phyloP scores from a whole-genome alignment of 2,329 filamentous ascomycete species.

The Chrysoporthe puriensis region DNA sequence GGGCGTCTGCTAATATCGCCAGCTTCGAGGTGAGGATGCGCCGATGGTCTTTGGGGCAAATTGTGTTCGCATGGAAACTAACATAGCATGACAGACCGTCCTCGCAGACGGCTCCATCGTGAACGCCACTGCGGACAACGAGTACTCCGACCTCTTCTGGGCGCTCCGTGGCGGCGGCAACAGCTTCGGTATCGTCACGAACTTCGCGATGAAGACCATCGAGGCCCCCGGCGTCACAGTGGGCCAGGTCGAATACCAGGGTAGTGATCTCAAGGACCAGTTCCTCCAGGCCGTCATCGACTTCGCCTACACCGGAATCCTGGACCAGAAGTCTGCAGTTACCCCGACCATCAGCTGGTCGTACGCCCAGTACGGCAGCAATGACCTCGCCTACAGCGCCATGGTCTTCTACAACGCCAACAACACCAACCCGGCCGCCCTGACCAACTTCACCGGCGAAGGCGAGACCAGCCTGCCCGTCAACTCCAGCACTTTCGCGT shows the following conservation, averaged over 20 bases:
- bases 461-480: not conserved
- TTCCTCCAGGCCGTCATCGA: slow-evolving; percentile 19
- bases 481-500: slow-evolving; percentile 14
- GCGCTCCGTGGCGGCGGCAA: slow-evolving; percentile 34
- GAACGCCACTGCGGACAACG: slow-evolving; percentile 33
- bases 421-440: slow-evolving; percentile 7
- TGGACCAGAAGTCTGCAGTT: slow-evolving; percentile 19
- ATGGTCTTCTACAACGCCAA: slow-evolving; percentile 13
- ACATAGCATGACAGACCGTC: slow-evolving; percentile 20
- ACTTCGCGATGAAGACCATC: slow-evolving; percentile 35
- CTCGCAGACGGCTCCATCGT: slow-evolving; percentile 35
- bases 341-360: slow-evolving; percentile 6
- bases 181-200: slow-evolving; percentile 40
- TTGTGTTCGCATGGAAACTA: too few species aligned
- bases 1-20: slow-evolving; percentile 14
- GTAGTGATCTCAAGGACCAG: slow-evolving; percentile 9
- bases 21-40: not conserved
- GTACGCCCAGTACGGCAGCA: not conserved
- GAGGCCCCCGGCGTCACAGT: slow-evolving; percentile 4
- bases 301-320: slow-evolving; percentile 20
- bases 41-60: too few species aligned
- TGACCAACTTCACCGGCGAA: slow-evolving; percentile 13
- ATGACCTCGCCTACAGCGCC: slow-evolving; percentile 3
- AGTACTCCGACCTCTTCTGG: slow-evolving; percentile 36
- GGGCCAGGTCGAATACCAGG: slow-evolving; percentile 13